Evolutionary conservation across 768 basidiomycete species (phyloP).

Genomic region (Hysterangium stoloniferum): DNA sequence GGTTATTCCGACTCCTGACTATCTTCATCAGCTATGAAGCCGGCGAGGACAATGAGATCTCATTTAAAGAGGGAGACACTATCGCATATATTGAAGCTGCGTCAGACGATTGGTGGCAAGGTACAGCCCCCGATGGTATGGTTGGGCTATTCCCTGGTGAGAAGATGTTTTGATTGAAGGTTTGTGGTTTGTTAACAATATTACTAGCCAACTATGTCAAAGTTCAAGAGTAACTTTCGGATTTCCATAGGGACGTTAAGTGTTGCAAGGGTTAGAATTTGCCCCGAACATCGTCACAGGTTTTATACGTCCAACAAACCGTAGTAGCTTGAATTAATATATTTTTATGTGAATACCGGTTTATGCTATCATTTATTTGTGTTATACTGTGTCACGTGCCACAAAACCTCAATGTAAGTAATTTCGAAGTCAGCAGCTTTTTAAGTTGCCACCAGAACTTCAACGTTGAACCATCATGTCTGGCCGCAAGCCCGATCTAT

Average conservation of each 20-base stretch:
- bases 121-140: conserved; percentile 46
- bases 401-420: too few relatives aligned
- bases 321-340: too few relatives aligned
- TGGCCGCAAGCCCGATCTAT: conserved; percentile 64
- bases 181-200: conserved; percentile 1
- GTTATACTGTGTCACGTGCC: too few relatives aligned
- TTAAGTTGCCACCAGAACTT: neutral
- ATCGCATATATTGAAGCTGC: conserved; percentile 74
- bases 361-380: too few relatives aligned
- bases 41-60: conserved; percentile 84
- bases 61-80: conserved; percentile 75
- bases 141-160: conserved; percentile 71
- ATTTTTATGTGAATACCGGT: too few relatives aligned
- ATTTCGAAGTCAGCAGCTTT: neutral
- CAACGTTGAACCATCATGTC: conserved; percentile 8
- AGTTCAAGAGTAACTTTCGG: conserved; percentile 6
- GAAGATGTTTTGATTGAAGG: conserved; percentile 24
- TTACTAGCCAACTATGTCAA: conserved; percentile 21
- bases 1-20: conserved; percentile 11
- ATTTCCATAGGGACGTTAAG: too few relatives aligned
- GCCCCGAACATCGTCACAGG: too few relatives aligned
- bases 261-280: too few relatives aligned
- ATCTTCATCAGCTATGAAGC: conserved; percentile 66
- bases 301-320: too few relatives aligned
- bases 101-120: conserved; percentile 89